Evolutionary conservation across 2,329 filamentous ascomycete genomes (phyloP), one percentile per base, ranked within the genome.

Genomic region (Geoglossum cookeanum): DNA sequence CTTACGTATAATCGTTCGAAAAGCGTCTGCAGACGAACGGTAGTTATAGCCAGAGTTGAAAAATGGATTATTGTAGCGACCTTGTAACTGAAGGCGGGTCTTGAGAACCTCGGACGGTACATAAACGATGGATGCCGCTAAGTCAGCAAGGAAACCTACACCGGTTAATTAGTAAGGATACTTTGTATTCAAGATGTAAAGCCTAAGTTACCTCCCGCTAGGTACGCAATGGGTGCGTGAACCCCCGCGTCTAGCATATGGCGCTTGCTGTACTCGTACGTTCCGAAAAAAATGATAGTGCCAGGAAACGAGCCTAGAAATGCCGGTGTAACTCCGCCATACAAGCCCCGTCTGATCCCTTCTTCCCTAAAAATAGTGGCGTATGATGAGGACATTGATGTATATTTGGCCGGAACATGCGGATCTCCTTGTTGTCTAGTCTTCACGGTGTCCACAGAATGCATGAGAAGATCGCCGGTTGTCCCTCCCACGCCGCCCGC

Each of bases 41-140:
- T 98, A 98, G 69, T 98, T 98, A 72, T 98, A 98, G 58, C 92
- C 92, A 0, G 88, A 95, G 53, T 82, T 75, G 73, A 97, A 97
- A 70, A 83, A 85, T 0, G 92, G 90, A 66, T 98, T 98, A 70
- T 97, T 94, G 72, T 89, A 85, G 59, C 87, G 86, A 55, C 92
- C 94, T 69, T 98, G 92, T 4, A 98, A 78, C 68, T 98, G 92
- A 54, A 97, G 75, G 29, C 92, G 83, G n/a, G 92, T 98, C 70
- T 98, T 98, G 63, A 98, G 78, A 4, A 98, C 92, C 70, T 98
- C 94, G 11, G 91, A 95, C 3, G 92, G 94, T 3, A 98, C 94
- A 67, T 98, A 98, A 59, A 96, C 79, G 59, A 95, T 77, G 0
- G 89, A 95, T 1, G 92, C 91, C 49, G 87, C 91, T 27, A 96